Percentiles rank a stretch among this genome's conserved stretches.
Evolutionary conservation across 2,329 filamentous ascomycete species (phyloP).

Genomic region (Plenodomus tracheiphilus): DNA sequence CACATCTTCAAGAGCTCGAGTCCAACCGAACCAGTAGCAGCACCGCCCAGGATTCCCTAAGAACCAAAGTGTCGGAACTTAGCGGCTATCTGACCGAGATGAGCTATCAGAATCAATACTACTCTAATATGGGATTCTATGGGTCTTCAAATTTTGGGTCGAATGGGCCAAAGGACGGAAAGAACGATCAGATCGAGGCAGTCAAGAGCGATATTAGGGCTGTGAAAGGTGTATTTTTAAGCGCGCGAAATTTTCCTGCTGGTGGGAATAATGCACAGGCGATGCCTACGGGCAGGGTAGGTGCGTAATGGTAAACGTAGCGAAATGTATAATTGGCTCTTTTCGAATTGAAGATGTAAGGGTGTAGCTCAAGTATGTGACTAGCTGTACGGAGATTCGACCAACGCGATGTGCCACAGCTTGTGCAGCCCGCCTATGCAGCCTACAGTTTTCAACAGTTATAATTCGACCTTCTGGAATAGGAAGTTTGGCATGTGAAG

Average conservation of each 20-base stretch:
- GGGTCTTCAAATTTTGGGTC: constrained; percentile 27
- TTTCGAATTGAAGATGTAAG: too few species aligned
- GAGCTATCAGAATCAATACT: constrained; percentile 44
- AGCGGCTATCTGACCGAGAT: constrained; percentile 63
- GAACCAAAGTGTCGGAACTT: constrained; percentile 56
- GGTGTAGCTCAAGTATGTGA: too few species aligned
- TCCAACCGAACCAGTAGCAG: constrained; percentile 55
- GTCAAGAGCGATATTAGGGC: constrained; percentile 75
- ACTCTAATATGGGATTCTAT: constrained; percentile 49
- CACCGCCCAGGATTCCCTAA: constrained; percentile 55
- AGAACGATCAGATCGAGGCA: constrained; percentile 70
- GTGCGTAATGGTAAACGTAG: constrained; percentile 7
- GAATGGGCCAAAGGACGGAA: constrained; percentile 55
- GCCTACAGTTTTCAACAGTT: too few species aligned
- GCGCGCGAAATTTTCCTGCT: constrained; percentile 68
- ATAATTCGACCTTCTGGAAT: not conserved
- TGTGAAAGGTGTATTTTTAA: constrained; percentile 78
- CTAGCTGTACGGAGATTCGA: too few species aligned
- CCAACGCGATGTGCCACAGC: not conserved
- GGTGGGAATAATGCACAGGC: constrained; percentile 25
- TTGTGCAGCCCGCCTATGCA: too few species aligned
- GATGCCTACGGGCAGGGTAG: constrained; percentile 26
- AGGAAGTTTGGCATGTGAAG: not conserved
- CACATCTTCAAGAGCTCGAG: constrained; percentile 56
- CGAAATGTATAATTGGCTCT: not conserved